A percentile compares a stretch with the other conserved stretches of the same genome.
phyloP scores from a whole-genome alignment of 345 rosid species.

The Pistacia vera region DNA sequence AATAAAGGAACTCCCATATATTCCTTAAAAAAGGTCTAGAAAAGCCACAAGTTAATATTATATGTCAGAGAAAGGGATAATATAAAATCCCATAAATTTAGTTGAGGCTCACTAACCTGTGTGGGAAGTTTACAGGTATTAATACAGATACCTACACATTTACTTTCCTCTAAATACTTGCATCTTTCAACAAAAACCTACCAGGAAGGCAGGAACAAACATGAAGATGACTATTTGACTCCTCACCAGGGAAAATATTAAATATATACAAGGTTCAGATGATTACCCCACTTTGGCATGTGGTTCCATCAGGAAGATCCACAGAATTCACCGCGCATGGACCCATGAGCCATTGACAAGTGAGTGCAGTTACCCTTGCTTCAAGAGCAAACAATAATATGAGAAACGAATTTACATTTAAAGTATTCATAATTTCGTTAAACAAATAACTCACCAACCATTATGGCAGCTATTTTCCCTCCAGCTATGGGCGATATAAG shows the following conservation, averaged over 20 bases:
- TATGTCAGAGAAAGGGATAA: not conserved
- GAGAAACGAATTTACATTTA: not conserved
- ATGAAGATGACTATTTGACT: not conserved
- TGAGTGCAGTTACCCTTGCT: conserved; percentile 86
- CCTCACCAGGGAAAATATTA: not conserved
- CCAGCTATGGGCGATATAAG: conserved; percentile 71
- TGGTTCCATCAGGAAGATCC: conserved; percentile 80
- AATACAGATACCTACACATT: conserved; percentile 79
- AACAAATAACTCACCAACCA: conserved; percentile 76
- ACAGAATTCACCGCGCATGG: conserved; percentile 62
- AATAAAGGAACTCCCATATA: conserved; percentile 82
- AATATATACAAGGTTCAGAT: not conserved
- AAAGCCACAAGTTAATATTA: not conserved
- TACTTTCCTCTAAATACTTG: conserved; percentile 91
- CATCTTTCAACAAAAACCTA: conserved; percentile 94
- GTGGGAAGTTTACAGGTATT: conserved; percentile 94
- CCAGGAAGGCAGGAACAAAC: conserved; percentile 7
- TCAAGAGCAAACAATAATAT: conserved; percentile 2
- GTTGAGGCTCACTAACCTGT: conserved; percentile 50
- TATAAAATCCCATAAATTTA: not conserved
- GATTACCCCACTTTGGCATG: conserved; percentile 73
- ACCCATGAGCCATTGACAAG: conserved; percentile 99
- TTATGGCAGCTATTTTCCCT: conserved; percentile 74
- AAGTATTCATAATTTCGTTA: not conserved
- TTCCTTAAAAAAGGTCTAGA: conserved; percentile 76